Percentiles rank a stretch among this genome's conserved stretches.
phyloP scores from a whole-genome alignment of 2,329 filamentous ascomycete species.

The Alternaria triticina region DNA sequence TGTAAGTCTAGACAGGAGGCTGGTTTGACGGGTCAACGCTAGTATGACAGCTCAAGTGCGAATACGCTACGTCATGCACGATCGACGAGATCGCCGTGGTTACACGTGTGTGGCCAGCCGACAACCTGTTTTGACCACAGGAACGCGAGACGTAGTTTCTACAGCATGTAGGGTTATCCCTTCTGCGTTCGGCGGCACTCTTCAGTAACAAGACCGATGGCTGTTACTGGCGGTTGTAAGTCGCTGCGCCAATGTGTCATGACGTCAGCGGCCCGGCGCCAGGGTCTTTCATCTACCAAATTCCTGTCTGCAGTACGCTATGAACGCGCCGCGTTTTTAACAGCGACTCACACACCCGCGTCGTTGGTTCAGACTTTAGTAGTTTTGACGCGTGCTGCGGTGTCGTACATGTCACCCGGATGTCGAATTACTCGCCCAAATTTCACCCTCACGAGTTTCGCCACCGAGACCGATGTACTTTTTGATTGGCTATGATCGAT shows the following conservation, averaged over 20 bases:
- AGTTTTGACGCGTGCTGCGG: neutral
- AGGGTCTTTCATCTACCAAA: neutral
- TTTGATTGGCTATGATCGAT: neutral
- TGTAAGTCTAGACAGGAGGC: neutral
- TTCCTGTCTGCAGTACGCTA: neutral
- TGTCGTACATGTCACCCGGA: neutral
- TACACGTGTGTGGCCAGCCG: conserved; percentile 2
- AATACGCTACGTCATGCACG: conserved; percentile 10
- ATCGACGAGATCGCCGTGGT: conserved; percentile 3
- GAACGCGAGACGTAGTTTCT: neutral
- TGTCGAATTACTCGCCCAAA: neutral
- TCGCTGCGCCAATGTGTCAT: neutral
- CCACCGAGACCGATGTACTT: neutral
- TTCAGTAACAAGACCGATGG: neutral
- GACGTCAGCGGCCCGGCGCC: conserved; percentile 7
- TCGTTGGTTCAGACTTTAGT: neutral
- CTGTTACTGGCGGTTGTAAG: neutral
- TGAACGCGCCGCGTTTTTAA: neutral
- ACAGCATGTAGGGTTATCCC: neutral
- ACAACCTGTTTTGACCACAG: conserved; percentile 10
- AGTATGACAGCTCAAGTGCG: conserved; percentile 2
- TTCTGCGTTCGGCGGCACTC: neutral
- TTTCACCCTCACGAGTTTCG: neutral
- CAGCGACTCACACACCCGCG: neutral
- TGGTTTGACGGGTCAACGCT: conserved; percentile 1